Conservation (phyloP, 805 yeast species). For the Lipomyces mesembrius region DNA sequence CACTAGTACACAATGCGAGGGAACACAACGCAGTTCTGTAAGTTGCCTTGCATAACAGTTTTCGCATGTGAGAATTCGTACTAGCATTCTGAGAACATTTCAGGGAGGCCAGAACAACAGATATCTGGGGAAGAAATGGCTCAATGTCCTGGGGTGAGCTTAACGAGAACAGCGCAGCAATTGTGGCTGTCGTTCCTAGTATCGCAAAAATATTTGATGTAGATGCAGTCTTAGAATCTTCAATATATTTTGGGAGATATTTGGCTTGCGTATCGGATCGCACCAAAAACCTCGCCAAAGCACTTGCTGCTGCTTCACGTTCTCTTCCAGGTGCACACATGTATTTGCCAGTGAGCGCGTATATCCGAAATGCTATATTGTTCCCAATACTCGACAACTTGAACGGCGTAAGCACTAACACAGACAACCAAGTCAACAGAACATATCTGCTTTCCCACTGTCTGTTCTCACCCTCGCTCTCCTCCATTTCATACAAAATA, state of each 20-base stretch:
- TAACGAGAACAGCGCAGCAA: slow-evolving; percentile 16
- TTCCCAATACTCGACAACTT: slow-evolving; percentile 52
- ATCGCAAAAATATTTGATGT: neutral
- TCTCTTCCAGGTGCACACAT: slow-evolving; percentile 60
- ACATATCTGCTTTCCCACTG: slow-evolving; percentile 96
- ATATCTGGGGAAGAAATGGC: slow-evolving; percentile 7
- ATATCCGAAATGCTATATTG: slow-evolving; percentile 42
- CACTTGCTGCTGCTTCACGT: slow-evolving; percentile 57
- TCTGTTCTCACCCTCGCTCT: slow-evolving; percentile 71
- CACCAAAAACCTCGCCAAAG: slow-evolving; percentile 59
- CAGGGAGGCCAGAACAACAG: neutral
- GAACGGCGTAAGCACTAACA: slow-evolving; percentile 76
- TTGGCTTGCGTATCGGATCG: slow-evolving; percentile 51
- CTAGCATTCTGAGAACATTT: neutral
- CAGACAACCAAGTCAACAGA: slow-evolving; percentile 84
- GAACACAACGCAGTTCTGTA: slow-evolving; percentile 30
- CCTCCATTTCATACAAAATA: slow-evolving; percentile 44
- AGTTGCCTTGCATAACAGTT: slow-evolving; percentile 25
- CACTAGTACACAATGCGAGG: slow-evolving; percentile 34
- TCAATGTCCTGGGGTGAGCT: slow-evolving; percentile 20
- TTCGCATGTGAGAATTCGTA: slow-evolving; percentile 19
- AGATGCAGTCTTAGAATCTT: neutral
- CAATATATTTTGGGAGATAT: slow-evolving; percentile 44
- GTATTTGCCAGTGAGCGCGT: slow-evolving; percentile 45
- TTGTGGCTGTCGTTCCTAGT: slow-evolving; percentile 22